Base-by-base conservation (phyloP, 1,284 basidiomycete genomes). In the Malassezia nana region DNA sequence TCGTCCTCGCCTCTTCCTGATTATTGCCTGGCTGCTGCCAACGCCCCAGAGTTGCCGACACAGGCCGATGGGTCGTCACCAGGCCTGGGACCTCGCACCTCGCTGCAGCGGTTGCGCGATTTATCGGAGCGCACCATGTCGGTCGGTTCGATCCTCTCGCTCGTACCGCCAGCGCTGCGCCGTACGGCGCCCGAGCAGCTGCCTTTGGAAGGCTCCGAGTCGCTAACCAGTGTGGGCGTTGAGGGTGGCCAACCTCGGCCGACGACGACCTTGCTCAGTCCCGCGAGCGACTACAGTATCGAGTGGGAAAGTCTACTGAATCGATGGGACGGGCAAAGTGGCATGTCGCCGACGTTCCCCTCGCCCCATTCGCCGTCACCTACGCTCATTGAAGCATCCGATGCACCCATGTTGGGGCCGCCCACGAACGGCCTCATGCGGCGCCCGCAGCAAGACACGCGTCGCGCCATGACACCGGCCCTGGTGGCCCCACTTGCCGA, bases 261-360 rank as follows among this genome's bases (percentile, higher is more conserved):
- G 15, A 30, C 32, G 8, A 22, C 25, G 18, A 29, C 33, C 3
- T 25, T 33, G 8, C 22, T 28, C 12, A 20, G 13, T 4, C 31
- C 28, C 10, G 18, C 35, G 8, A 44, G 46, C 32, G 52, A 55
- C 13, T 49, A 55, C 38, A 40, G 31, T 33, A 24, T 16, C 10
- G 52, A 55, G 26, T 55, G 45, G 39, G 46, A 40, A 15, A 49
- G 24, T 4, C 26, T 55, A 7, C 31, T 55, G 40, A 38, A 35
- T 26, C 31, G 20, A 6, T 32, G 26, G 24, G 18, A 41, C 10
- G 35, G 35, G 7, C 35, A 38, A 9, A 9, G 18, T 9, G 16
- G 2, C 18, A 20, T 6, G 35, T 38, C 35, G 12, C 35, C 35
- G 29, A 7, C 29, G 35, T 38, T 20, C 35, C 2, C 31, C 12